A percentile compares a stretch with the other conserved stretches of the same genome.
These are phyloP conservation scores for Toxicodendron radicans DNA, from an alignment of 345 rosid genomes.

Conservation along the genomic window DNA sequence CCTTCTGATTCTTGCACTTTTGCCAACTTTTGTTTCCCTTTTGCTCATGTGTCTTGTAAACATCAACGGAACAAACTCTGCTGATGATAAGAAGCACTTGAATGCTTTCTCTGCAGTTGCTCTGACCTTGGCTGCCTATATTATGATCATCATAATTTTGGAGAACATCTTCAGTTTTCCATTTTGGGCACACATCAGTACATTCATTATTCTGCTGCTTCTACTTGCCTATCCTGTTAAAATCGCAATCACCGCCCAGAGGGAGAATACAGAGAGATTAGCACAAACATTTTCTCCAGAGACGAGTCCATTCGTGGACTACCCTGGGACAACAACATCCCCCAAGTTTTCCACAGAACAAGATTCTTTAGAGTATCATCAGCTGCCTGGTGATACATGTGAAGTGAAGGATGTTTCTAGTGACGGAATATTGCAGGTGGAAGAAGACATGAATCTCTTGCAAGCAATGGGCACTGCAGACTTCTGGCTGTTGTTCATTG, in stretches of 20 bases:
- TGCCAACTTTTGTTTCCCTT: conserved; percentile 62
- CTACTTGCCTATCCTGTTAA: conserved; percentile 59
- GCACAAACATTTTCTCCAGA: conserved; percentile 29
- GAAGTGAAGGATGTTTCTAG: conserved; percentile 17
- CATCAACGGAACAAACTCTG: conserved; percentile 44
- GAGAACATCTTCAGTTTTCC: conserved; percentile 55
- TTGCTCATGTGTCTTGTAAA: conserved; percentile 65
- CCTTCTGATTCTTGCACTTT: conserved; percentile 65
- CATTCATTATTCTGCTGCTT: conserved; percentile 45
- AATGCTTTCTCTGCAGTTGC: conserved; percentile 71
- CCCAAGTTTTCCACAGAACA: not conserved
- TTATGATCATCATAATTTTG: conserved; percentile 55
- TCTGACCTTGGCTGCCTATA: conserved; percentile 65
- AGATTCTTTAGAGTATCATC: conserved; percentile 20
- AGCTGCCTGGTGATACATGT: conserved; percentile 27
- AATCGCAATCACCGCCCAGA: conserved; percentile 56
- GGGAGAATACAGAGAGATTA: conserved; percentile 31
- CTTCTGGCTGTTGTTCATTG: conserved; percentile 77
- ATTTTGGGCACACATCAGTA: conserved; percentile 41
- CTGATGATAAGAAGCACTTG: conserved; percentile 65
- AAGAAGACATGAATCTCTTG: conserved; percentile 43
- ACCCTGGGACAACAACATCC: conserved; percentile 12
- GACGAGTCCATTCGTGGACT: conserved; percentile 23
- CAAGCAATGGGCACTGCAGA: conserved; percentile 50
- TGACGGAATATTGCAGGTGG: conserved; percentile 17